phyloP scores from a whole-genome alignment of 768 basidiomycete genomes.

The Tulasnella sp. region DNA sequence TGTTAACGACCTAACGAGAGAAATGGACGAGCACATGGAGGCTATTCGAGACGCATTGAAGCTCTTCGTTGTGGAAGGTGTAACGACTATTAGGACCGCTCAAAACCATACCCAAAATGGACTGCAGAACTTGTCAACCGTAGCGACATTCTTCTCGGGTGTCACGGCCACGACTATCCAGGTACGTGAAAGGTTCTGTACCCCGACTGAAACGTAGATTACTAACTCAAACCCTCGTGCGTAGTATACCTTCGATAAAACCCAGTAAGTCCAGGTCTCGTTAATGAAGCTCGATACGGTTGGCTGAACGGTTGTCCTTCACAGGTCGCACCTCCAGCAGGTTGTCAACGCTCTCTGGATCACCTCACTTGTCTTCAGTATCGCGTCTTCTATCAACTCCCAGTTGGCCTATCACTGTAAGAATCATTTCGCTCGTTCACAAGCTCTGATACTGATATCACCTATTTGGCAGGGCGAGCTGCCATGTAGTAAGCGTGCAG shows the following conservation, averaged over 20 bases:
- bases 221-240: background rate
- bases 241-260: slow-evolving; percentile 13
- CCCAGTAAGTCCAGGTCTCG: background rate
- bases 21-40: slow-evolving; percentile 76
- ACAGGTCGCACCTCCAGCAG: slow-evolving; percentile 45
- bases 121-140: slow-evolving; percentile 34
- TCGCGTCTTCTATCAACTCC: slow-evolving; percentile 37
- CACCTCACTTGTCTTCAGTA: slow-evolving; percentile 33
- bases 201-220: background rate
- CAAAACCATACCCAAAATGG: slow-evolving; percentile 31
- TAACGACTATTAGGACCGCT: slow-evolving; percentile 64
- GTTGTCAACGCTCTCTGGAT: slow-evolving; percentile 36
- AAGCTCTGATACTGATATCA: background rate
- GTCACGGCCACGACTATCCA: slow-evolving; percentile 18
- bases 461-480: slow-evolving; percentile 25
- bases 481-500: slow-evolving; percentile 34
- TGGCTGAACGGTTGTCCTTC: background rate
- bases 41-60: slow-evolving; percentile 67
- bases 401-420: slow-evolving; percentile 35
- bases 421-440: slow-evolving; percentile 41
- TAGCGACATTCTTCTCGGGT: slow-evolving; percentile 32
- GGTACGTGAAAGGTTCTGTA: background rate
- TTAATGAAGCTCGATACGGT: slow-evolving; percentile 64
- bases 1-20: slow-evolving; percentile 64
- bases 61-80: slow-evolving; percentile 78